Conservation (phyloP, 306 rosid species). For the Mimosa bimucronata region DNA sequence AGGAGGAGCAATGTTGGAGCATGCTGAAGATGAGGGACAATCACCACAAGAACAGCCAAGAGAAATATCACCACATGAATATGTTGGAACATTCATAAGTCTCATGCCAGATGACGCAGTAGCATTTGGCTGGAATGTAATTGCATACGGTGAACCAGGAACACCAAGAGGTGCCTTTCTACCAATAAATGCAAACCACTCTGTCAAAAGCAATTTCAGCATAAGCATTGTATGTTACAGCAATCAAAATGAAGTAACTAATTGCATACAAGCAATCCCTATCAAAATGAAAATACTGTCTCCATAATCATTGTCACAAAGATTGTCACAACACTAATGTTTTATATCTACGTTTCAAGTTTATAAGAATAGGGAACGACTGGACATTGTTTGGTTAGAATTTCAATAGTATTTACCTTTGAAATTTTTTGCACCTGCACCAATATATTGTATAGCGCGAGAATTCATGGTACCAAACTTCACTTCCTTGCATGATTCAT, state of each 20-base stretch:
- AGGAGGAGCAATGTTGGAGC: constrained; percentile 66
- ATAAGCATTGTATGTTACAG: constrained; percentile 33
- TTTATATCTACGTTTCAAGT: constrained; percentile 4
- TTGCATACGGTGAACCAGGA: constrained; percentile 90
- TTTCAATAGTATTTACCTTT: constrained; percentile 61
- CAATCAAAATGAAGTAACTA: constrained; percentile 22
- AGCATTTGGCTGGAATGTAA: constrained; percentile 61
- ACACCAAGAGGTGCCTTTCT: constrained; percentile 56
- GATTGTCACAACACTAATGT: constrained; percentile 12
- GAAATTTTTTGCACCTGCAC: constrained; percentile 87
- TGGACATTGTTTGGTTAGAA: constrained; percentile 27
- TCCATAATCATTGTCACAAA: constrained; percentile 15
- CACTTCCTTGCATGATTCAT: constrained; percentile 94
- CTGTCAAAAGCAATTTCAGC: constrained; percentile 59
- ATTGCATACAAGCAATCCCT: constrained; percentile 29
- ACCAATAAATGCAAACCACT: constrained; percentile 91
- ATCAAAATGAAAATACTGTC: constrained; percentile 23
- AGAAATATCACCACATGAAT: constrained; percentile 88
- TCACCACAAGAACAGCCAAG: constrained; percentile 99
- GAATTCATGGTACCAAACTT: constrained; percentile 92
- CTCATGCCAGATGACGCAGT: constrained; percentile 69
- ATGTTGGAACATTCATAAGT: constrained; percentile 91
- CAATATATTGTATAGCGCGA: constrained; percentile 78
- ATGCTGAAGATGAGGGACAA: constrained; percentile 84
- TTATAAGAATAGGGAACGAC: constrained; percentile 23